Conservation (phyloP, 495 filamentous ascomycete species). For the Penicillium coprophilum region DNA sequence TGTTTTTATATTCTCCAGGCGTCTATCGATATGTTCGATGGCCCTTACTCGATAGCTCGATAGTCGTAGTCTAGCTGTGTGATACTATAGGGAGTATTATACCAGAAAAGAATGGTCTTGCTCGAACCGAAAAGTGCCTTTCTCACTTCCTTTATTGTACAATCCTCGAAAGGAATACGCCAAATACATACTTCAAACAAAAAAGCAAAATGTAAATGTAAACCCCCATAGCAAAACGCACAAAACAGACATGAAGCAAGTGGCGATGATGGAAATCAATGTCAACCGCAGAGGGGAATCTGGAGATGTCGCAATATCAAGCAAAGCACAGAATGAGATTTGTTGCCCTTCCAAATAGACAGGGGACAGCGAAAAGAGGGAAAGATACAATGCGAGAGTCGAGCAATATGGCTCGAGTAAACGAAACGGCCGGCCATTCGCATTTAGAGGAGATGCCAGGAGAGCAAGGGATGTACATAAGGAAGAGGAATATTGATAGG, state of each 20-base stretch:
- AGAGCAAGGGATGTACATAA: constrained; percentile 6
- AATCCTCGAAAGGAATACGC: constrained; percentile 23
- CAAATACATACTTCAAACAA: constrained; percentile 14
- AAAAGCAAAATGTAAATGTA: constrained; percentile 5
- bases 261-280: constrained; percentile 15
- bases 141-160: constrained; percentile 28
- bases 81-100: constrained; percentile 1
- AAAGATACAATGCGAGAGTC: neutral
- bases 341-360: constrained; percentile 12
- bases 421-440: constrained; percentile 4
- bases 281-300: constrained; percentile 27
- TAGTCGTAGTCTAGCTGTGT: constrained; percentile 1
- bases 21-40: constrained; percentile 6
- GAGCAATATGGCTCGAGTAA: neutral
- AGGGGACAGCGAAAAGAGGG: neutral
- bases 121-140: constrained; percentile 28
- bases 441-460: constrained; percentile 4
- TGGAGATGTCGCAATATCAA: constrained; percentile 18
- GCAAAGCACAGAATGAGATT: constrained; percentile 16
- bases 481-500: constrained; percentile 7
- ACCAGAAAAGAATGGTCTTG: constrained; percentile 14
- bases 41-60: constrained; percentile 15
- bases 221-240: constrained; percentile 3
- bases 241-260: constrained; percentile 11
- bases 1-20: too few relatives aligned